Percentiles rank a stretch among this genome's conserved stretches.
Evolutionary conservation across 23 red algal genomes (phyloP).

Genomic region (Agarophyton chilense): DNA sequence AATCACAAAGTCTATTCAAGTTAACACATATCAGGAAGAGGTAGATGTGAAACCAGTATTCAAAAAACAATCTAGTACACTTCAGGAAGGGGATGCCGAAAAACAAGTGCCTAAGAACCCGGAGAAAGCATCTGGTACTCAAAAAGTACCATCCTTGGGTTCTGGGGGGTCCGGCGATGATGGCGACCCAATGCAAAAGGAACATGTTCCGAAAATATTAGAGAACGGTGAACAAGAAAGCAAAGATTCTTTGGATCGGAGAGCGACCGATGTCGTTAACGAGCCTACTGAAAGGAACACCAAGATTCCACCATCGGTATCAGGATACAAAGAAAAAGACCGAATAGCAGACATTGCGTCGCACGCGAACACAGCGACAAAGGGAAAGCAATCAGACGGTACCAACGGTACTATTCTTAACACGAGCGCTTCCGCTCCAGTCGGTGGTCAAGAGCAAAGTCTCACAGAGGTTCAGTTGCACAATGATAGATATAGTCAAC

Average conservation of each 20-base stretch:
- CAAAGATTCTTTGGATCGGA: not conserved
- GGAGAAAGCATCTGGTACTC: not conserved
- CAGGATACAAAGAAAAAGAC: not conserved
- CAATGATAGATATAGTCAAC: not conserved
- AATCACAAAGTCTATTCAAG: slow-evolving; percentile 13
- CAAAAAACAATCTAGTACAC: too few relatives aligned
- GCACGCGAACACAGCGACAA: not conserved
- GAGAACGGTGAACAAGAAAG: not conserved
- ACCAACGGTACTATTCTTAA: not conserved
- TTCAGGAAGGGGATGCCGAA: too few relatives aligned
- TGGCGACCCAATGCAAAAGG: not conserved
- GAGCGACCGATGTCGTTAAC: not conserved
- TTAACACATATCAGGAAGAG: slow-evolving; percentile 1
- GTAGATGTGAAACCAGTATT: too few relatives aligned
- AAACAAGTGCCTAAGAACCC: not conserved
- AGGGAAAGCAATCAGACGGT: not conserved
- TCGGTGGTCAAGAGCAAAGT: not conserved
- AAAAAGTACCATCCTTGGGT: not conserved
- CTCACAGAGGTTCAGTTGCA: not conserved
- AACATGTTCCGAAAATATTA: not conserved
- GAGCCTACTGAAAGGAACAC: not conserved
- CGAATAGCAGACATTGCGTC: not conserved
- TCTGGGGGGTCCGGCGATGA: not conserved
- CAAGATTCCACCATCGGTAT: not conserved
- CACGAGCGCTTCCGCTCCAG: not conserved